These are phyloP conservation scores for Ilyonectria robusta DNA, from an alignment of 2,329 filamentous ascomycete genomes.

Conservation along the genomic window DNA sequence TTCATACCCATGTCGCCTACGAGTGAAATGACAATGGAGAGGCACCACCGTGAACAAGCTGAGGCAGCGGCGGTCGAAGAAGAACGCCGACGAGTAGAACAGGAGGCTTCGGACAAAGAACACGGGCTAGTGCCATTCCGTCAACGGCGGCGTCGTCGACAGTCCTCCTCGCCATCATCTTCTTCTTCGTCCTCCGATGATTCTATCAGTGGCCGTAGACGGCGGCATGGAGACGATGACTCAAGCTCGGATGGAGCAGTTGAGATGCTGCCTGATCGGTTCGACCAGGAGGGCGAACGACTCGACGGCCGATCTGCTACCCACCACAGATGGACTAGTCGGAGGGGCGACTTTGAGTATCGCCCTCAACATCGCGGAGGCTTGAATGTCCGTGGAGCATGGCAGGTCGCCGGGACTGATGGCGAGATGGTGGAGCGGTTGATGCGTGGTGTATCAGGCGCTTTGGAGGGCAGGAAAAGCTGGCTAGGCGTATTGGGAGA, in stretches of 20 bases:
- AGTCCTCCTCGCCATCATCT: constrained; percentile 44
- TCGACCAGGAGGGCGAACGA: constrained; percentile 60
- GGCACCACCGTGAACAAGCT: constrained; percentile 56
- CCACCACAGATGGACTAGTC: constrained; percentile 50
- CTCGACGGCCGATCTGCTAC: constrained; percentile 48
- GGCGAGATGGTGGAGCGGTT: constrained; percentile 56
- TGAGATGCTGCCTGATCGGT: constrained; percentile 63
- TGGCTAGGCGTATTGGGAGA: constrained; percentile 52
- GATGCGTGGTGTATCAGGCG: constrained; percentile 46
- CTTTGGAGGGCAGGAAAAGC: constrained; percentile 49
- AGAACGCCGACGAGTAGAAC: constrained; percentile 32
- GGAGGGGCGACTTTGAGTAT: constrained; percentile 61
- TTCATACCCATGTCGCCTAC: constrained; percentile 66
- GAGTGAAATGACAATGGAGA: constrained; percentile 61
- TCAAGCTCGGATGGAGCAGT: constrained; percentile 54
- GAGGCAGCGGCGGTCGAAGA: constrained; percentile 45
- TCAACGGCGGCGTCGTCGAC: constrained; percentile 26
- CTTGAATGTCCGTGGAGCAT: constrained; percentile 57
- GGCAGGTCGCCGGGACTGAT: constrained; percentile 63
- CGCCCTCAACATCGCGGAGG: constrained; percentile 50
- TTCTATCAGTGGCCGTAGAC: constrained; percentile 41
- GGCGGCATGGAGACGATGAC: constrained; percentile 34
- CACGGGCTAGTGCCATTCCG: constrained; percentile 37
- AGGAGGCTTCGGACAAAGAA: constrained; percentile 37
- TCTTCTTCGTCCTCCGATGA: constrained; percentile 55